phyloP scores from a whole-genome alignment of 768 basidiomycete genomes.

The Cyathus striatus region DNA sequence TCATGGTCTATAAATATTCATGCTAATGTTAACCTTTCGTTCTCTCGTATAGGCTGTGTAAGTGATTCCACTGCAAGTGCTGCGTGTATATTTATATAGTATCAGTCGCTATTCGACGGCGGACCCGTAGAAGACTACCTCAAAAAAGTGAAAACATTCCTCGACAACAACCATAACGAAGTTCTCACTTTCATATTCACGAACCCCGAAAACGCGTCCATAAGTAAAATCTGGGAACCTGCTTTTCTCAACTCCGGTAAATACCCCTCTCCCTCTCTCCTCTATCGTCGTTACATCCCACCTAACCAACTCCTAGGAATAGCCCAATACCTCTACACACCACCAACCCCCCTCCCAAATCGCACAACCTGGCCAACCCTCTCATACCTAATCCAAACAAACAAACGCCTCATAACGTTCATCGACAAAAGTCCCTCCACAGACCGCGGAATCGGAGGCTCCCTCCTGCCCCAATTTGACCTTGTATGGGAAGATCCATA shows the following conservation, averaged over 20 bases:
- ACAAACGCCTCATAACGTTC: slow-evolving; percentile 58
- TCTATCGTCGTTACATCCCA: neutral
- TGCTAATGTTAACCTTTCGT: no score
- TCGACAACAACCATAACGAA: slow-evolving; percentile 59
- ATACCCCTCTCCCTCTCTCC: slow-evolving; percentile 1
- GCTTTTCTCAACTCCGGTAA: slow-evolving; percentile 46
- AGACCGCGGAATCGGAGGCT: slow-evolving; percentile 26
- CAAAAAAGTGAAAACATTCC: slow-evolving; percentile 45
- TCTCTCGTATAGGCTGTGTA: no score
- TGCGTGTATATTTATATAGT: no score
- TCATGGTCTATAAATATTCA: slow-evolving; percentile 13
- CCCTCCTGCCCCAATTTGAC: slow-evolving; percentile 17
- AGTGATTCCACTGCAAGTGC: no score
- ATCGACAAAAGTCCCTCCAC: slow-evolving; percentile 47
- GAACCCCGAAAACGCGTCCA: slow-evolving; percentile 53
- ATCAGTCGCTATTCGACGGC: slow-evolving; percentile 46
- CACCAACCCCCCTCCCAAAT: slow-evolving; percentile 36
- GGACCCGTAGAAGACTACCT: slow-evolving; percentile 47
- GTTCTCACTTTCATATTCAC: slow-evolving; percentile 64
- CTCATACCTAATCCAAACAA: slow-evolving; percentile 51
- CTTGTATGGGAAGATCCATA: slow-evolving; percentile 63
- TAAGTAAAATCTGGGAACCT: slow-evolving; percentile 44
- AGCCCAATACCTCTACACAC: slow-evolving; percentile 43
- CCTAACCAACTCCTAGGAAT: slow-evolving; percentile 24
- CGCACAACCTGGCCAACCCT: slow-evolving; percentile 58